Conservation (phyloP, 768 basidiomycete species). For the Pholiota microspora region DNA sequence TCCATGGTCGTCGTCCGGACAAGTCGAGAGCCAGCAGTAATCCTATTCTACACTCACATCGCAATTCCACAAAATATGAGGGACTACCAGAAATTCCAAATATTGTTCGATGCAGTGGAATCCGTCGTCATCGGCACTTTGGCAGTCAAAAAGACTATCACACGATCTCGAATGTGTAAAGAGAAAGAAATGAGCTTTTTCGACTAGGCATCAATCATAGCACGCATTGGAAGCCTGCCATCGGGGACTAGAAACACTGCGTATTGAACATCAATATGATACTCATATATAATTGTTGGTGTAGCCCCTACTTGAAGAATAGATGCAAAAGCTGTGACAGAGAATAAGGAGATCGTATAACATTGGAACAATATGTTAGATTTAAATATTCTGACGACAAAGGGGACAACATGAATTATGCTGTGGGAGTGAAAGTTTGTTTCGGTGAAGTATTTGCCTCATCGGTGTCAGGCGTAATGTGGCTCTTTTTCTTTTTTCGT, state of each 20-base stretch:
- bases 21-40: conserved; percentile 12
- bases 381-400: background rate
- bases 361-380: too few relatives aligned
- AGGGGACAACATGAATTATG: conserved; percentile 2
- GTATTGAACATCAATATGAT: too few relatives aligned
- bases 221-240: background rate
- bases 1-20: conserved; percentile 25
- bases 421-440: conserved; percentile 18
- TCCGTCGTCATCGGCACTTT: conserved; percentile 21
- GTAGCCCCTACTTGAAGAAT: too few relatives aligned
- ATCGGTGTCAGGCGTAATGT: conserved; percentile 9
- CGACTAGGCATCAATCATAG: too few relatives aligned
- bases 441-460: conserved; percentile 10
- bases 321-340: too few relatives aligned
- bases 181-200: conserved; percentile 1
- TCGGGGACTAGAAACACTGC: too few relatives aligned
- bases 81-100: conserved; percentile 21
- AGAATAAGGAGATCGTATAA: too few relatives aligned
- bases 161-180: conserved; percentile 7
- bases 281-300: too few relatives aligned
- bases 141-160: conserved; percentile 20
- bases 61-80: conserved; percentile 12
- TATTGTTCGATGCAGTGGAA: conserved; percentile 20
- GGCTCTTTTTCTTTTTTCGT: conserved; percentile 52
- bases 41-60: conserved; percentile 14